Evolutionary conservation across 257 asterid species (phyloP).

Genomic region (Scutellaria baicalensis): DNA sequence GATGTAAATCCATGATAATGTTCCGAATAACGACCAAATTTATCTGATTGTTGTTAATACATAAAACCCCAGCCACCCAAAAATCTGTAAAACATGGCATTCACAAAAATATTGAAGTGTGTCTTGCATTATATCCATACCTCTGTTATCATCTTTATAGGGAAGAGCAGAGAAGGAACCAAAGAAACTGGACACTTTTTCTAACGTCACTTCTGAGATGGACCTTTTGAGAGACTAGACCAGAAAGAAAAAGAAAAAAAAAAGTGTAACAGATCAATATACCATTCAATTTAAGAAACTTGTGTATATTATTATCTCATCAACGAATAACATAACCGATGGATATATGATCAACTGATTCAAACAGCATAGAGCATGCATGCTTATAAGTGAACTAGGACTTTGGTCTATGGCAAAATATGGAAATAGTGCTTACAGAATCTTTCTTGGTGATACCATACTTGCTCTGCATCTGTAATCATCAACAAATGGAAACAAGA

Average conservation of each 20-base stretch:
- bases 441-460: conserved; percentile 62
- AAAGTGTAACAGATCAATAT: neutral
- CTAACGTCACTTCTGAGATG: conserved; percentile 68
- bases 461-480: conserved; percentile 79
- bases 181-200: conserved; percentile 56
- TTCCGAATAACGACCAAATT: neutral
- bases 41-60: neutral
- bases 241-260: neutral
- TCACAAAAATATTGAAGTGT: neutral
- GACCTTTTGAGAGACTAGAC: conserved; percentile 64
- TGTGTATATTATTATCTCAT: neutral
- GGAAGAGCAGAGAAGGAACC: conserved; percentile 65
- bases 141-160: conserved; percentile 43
- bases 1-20: neutral
- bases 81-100: neutral
- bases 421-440: conserved; percentile 41
- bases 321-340: neutral
- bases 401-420: neutral
- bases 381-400: neutral
- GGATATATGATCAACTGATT: neutral
- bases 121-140: conserved; percentile 30
- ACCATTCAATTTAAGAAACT: conserved; percentile 3
- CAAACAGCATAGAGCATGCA: neutral
- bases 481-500: conserved; percentile 8
- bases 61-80: neutral